Evolutionary conservation across 768 basidiomycete species (phyloP).

Genomic region (Crassisporium funariophilum): DNA sequence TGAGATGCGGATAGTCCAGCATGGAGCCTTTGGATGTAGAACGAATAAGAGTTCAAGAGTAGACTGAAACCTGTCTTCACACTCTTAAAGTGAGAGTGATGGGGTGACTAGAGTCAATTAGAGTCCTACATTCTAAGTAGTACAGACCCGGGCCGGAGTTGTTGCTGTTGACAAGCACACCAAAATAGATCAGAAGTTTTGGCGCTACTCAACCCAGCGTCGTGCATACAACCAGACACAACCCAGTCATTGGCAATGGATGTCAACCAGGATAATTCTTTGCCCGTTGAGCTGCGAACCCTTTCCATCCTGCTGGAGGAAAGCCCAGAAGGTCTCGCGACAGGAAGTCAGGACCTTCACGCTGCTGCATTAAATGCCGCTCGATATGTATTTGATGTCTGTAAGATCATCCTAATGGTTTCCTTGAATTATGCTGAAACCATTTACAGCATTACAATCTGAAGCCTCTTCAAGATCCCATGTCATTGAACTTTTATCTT

Average conservation of each 20-base stretch:
- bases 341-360: constrained; percentile 54
- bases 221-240: background rate
- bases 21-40: too few relatives aligned
- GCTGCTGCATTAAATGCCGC: constrained; percentile 64
- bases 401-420: constrained; percentile 40
- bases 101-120: background rate
- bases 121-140: background rate
- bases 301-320: constrained; percentile 60
- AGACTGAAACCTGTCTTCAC: too few relatives aligned
- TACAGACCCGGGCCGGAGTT: background rate
- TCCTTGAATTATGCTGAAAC: constrained; percentile 14
- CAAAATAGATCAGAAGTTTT: constrained; percentile 23
- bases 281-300: constrained; percentile 40
- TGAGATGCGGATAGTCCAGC: too few relatives aligned
- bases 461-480: constrained; percentile 67
- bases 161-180: constrained; percentile 15
- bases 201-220: background rate
- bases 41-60: too few relatives aligned
- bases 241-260: background rate
- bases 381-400: constrained; percentile 76
- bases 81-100: too few relatives aligned
- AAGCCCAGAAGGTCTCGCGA: constrained; percentile 55
- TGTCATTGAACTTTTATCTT: constrained; percentile 65
- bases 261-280: background rate
- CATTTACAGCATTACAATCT: constrained; percentile 62